Evolutionary conservation across 176 grass and related monocot species (phyloP).

Genomic region (Luzula sylvatica): DNA sequence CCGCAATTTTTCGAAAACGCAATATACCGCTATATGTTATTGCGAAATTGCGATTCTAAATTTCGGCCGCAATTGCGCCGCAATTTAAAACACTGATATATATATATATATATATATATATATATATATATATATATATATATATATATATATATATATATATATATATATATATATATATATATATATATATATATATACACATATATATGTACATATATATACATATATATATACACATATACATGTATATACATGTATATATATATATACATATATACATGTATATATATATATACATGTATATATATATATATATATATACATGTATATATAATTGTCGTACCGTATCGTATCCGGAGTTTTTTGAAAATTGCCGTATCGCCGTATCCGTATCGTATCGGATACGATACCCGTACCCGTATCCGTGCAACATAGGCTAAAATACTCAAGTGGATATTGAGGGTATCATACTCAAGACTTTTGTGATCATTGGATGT

Average conservation of each 20-base stretch:
- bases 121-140: constrained; percentile 12
- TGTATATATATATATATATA: constrained; percentile 12
- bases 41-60: no score
- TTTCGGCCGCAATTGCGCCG: no score
- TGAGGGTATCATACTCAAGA: no score
- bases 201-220: constrained; percentile 1
- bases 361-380: no score
- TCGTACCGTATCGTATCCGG: no score
- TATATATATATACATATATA: constrained; percentile 13
- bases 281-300: constrained; percentile 9
- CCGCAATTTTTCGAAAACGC: no score
- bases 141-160: constrained; percentile 13
- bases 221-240: constrained; percentile 10
- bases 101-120: constrained; percentile 11
- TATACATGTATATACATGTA: constrained; percentile 10
- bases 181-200: constrained; percentile 13
- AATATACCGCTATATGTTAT: no score
- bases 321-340: constrained; percentile 16
- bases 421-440: no score
- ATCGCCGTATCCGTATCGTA: no score
- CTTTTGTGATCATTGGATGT: no score
- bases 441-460: no score
- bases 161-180: constrained; percentile 7
- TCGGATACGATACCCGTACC: no score
- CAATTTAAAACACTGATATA: background rate